Conservation (phyloP, 2,329 filamentous ascomycete genomes). For the Hypoxylon sp. region DNA sequence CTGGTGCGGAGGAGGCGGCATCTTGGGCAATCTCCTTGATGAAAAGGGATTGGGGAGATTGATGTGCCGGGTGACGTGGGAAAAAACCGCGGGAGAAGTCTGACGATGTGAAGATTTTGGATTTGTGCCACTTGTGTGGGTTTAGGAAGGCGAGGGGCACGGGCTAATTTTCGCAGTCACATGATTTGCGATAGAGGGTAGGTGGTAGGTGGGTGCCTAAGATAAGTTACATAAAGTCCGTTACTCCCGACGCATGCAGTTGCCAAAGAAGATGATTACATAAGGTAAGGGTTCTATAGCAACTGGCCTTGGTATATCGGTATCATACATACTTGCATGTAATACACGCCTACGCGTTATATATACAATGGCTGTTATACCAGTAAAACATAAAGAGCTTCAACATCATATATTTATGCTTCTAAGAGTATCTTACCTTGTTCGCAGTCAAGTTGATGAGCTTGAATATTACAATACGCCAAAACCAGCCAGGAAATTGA, state of each 20-base stretch:
- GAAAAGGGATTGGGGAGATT: constrained; percentile 48
- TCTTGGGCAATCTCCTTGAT: constrained; percentile 55
- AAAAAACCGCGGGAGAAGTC: constrained; percentile 44
- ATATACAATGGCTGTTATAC: not conserved
- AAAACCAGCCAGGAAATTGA: not conserved
- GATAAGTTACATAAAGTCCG: constrained; percentile 17
- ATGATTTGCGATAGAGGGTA: constrained; percentile 37
- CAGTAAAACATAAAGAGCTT: not conserved
- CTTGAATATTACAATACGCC: not conserved
- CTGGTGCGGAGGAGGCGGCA: constrained; percentile 97
- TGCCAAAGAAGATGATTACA: constrained; percentile 3
- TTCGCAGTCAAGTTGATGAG: not conserved
- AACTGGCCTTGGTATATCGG: too few species aligned
- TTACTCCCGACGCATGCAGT: constrained; percentile 12
- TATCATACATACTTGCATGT: too few species aligned
- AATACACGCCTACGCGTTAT: not conserved
- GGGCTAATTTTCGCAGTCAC: constrained; percentile 48
- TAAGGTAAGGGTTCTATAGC: not conserved
- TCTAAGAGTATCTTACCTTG: not conserved
- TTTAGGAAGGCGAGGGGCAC: constrained; percentile 51
- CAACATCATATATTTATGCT: not conserved
- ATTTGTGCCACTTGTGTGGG: constrained; percentile 55
- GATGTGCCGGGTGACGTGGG: constrained; percentile 46
- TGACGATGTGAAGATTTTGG: constrained; percentile 51
- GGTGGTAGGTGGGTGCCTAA: constrained; percentile 25